phyloP scores from a whole-genome alignment of 257 asterid species.

The Gentiana dahurica region DNA sequence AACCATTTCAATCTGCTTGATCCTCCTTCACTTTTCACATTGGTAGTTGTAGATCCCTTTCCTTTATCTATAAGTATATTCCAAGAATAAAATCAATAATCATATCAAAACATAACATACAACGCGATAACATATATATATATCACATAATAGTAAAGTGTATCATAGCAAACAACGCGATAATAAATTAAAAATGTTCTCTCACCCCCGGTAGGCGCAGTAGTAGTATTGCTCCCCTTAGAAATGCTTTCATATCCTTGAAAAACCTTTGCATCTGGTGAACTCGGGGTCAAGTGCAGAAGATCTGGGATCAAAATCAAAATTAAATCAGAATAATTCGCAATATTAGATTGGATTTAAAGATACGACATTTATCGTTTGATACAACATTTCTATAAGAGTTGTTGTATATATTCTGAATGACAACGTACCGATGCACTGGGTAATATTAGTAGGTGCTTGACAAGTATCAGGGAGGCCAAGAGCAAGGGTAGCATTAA shows the following conservation, averaged over 20 bases:
- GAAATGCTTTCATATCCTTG: conserved; percentile 40
- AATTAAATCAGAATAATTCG: neutral
- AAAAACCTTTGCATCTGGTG: conserved; percentile 77
- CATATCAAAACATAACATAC: neutral
- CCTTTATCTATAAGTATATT: conserved; percentile 11
- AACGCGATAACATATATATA: neutral
- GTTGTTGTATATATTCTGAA: no score
- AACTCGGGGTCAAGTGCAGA: conserved; percentile 64
- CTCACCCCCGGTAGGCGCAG: conserved; percentile 21
- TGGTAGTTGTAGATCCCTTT: conserved; percentile 13
- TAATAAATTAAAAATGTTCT: neutral
- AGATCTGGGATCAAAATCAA: conserved; percentile 26
- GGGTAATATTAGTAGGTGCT: conserved; percentile 24
- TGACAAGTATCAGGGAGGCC: conserved; percentile 46
- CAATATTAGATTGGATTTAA: neutral
- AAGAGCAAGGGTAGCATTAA: conserved; percentile 61
- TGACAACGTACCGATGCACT: conserved; percentile 61
- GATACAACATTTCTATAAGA: conserved; percentile 3
- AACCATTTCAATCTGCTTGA: conserved; percentile 15
- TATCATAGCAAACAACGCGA: neutral
- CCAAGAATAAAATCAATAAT: neutral
- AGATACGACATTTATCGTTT: neutral
- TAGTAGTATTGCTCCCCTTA: conserved; percentile 18
- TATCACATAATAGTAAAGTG: no score
- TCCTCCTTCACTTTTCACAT: conserved; percentile 22